A percentile compares a stretch with the other conserved stretches of the same genome.
phyloP scores from a whole-genome alignment of 306 rosid species.

The Phaseolus lunatus region DNA sequence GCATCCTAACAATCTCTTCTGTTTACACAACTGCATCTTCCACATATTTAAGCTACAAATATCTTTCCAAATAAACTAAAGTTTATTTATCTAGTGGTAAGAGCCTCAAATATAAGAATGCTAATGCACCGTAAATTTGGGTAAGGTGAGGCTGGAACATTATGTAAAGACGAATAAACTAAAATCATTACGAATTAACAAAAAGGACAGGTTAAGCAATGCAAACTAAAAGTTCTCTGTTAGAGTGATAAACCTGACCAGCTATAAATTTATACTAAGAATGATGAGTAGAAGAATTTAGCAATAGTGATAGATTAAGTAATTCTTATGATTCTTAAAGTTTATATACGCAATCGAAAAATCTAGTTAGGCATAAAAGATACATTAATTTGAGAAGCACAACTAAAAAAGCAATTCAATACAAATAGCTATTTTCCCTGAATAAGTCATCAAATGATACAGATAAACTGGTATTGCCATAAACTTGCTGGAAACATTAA shows the following conservation, averaged over 20 bases:
- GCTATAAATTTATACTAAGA: background rate
- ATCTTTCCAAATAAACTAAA: constrained; percentile 20
- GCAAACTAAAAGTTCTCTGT: background rate
- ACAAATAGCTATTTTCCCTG: background rate
- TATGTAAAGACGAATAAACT: background rate
- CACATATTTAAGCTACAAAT: constrained; percentile 8
- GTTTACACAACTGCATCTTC: background rate
- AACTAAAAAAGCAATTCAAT: constrained; percentile 26
- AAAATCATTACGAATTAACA: constrained; percentile 3
- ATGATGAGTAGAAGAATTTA: no score
- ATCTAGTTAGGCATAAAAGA: constrained; percentile 27
- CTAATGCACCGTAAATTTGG: background rate
- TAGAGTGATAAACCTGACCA: constrained; percentile 11
- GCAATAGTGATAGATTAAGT: background rate
- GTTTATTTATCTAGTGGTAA: constrained; percentile 20
- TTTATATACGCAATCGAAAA: background rate
- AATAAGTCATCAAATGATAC: constrained; percentile 23
- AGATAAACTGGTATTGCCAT: constrained; percentile 25
- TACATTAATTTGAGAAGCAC: constrained; percentile 17
- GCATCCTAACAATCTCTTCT: constrained; percentile 11
- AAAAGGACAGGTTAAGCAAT: background rate
- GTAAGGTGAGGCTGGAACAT: background rate
- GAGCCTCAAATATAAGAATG: constrained; percentile 34
- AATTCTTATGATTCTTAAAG: background rate
- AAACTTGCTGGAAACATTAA: constrained; percentile 21